Conservation (phyloP, 1,139 yeast genomes). For the Pichia sorboxylosa region DNA sequence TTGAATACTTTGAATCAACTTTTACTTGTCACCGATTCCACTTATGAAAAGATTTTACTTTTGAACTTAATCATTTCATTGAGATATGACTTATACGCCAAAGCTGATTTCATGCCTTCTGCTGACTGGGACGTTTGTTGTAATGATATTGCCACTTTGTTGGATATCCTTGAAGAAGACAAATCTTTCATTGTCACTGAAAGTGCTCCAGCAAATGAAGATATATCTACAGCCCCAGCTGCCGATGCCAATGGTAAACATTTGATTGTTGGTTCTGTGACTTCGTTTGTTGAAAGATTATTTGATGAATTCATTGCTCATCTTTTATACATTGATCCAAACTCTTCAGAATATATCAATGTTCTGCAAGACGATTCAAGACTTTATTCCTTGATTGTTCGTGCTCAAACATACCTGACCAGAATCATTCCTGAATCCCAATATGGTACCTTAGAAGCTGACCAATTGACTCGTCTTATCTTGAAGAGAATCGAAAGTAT, state of each 20-base stretch:
- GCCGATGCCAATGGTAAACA: conserved; percentile 55
- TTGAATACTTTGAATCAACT: conserved; percentile 58
- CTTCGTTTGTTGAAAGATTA: conserved; percentile 81
- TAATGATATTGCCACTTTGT: conserved; percentile 48
- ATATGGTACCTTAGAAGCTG: conserved; percentile 33
- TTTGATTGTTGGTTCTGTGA: conserved; percentile 72
- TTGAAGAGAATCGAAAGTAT: conserved; percentile 84
- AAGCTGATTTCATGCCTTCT: conserved; percentile 63
- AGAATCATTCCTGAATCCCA: conserved; percentile 38
- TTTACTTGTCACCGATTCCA: conserved; percentile 37
- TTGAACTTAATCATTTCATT: conserved; percentile 77
- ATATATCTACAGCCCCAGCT: conserved; percentile 65
- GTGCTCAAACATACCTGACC: conserved; percentile 82
- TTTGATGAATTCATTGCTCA: conserved; percentile 91
- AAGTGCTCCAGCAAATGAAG: conserved; percentile 66
- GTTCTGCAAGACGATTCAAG: conserved; percentile 80
- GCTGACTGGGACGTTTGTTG: conserved; percentile 73
- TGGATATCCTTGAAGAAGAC: conserved; percentile 58
- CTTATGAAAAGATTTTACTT: conserved; percentile 71
- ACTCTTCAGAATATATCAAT: conserved; percentile 85
- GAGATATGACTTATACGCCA: conserved; percentile 69
- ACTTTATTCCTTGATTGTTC: conserved; percentile 64
- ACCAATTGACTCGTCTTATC: conserved; percentile 64
- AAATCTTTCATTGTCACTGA: conserved; percentile 64
- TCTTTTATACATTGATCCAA: conserved; percentile 84